Conservation (phyloP, 306 rosid genomes). For the Alnus glutinosa region DNA sequence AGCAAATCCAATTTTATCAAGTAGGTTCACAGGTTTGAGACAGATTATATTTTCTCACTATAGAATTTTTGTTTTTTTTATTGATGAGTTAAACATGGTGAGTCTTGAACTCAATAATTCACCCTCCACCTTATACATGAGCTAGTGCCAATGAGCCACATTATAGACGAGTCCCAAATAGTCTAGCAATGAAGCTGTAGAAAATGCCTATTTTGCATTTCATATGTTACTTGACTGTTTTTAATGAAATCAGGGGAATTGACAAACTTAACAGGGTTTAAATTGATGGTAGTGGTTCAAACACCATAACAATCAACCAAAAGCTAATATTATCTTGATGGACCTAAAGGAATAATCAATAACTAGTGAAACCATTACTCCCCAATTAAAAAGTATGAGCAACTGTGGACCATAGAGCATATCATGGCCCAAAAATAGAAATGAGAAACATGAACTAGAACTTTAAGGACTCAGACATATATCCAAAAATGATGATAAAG, state of each 20-base stretch:
- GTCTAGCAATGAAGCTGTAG: neutral
- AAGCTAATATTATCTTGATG: neutral
- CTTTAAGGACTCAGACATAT: neutral
- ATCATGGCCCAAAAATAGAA: constrained; percentile 11
- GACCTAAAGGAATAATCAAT: neutral
- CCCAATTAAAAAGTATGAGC: neutral
- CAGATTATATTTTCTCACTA: neutral
- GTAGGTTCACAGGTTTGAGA: neutral
- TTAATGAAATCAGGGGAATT: neutral
- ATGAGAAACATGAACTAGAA: neutral
- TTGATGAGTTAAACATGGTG: neutral
- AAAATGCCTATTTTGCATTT: neutral
- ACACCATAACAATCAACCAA: neutral
- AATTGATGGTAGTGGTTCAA: neutral
- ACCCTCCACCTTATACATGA: neutral
- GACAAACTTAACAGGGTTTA: neutral
- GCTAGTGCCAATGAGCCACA: neutral
- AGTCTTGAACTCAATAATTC: neutral
- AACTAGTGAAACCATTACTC: neutral
- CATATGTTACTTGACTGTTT: neutral
- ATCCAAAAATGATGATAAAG: neutral
- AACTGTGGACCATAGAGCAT: constrained; percentile 14
- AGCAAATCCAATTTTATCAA: neutral
- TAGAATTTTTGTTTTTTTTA: too few species aligned
- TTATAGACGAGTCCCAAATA: neutral